Evolutionary conservation across 768 basidiomycete genomes (phyloP).

Genomic region (Suillus subalutaceus): DNA sequence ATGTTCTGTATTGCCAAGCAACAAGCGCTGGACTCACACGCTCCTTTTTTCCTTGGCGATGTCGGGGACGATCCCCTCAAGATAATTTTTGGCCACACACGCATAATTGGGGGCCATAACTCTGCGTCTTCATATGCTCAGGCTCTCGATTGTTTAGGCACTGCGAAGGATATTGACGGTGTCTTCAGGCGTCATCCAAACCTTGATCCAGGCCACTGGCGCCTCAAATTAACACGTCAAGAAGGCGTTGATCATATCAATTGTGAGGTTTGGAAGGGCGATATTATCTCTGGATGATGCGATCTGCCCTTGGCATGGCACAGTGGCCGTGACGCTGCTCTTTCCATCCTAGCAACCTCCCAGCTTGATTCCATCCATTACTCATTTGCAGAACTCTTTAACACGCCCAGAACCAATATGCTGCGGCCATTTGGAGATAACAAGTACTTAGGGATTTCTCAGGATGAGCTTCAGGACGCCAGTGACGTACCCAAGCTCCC

Average conservation of each 20-base stretch:
- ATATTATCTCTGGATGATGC: neutral
- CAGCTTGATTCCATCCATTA: neutral
- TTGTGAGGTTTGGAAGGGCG: neutral
- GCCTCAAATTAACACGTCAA: conserved; percentile 16
- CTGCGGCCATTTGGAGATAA: neutral
- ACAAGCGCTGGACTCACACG: conserved; percentile 18
- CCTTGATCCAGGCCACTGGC: conserved; percentile 26
- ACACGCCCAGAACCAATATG: neutral
- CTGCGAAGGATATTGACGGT: conserved; percentile 25
- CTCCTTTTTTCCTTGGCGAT: conserved; percentile 24
- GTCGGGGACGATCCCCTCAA: conserved; percentile 22
- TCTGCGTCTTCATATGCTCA: neutral
- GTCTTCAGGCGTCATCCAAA: conserved; percentile 24
- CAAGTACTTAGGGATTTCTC: neutral
- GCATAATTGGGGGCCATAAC: neutral
- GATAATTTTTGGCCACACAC: neutral
- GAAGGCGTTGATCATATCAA: conserved; percentile 23
- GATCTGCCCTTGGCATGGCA: neutral
- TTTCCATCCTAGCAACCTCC: neutral
- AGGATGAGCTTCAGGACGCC: neutral
- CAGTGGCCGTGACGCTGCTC: neutral
- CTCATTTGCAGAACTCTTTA: neutral
- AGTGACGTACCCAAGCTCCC: neutral
- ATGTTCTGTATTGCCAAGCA: conserved; percentile 16
- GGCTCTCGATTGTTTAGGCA: neutral